phyloP scores from a whole-genome alignment of 108 stramenopile genomes.

The Cyclotella cryptica region DNA sequence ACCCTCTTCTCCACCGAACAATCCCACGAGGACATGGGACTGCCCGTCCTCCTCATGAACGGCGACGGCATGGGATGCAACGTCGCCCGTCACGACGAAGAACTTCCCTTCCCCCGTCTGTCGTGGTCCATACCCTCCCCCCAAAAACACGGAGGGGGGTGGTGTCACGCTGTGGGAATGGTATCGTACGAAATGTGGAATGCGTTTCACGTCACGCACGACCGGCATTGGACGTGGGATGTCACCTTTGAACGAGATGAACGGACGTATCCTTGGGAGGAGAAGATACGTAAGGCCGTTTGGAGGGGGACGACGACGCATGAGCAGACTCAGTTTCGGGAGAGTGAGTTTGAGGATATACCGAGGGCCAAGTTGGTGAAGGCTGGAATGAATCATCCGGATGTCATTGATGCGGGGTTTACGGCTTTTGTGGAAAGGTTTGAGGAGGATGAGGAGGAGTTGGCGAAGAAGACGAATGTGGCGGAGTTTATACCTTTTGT shows the following conservation, averaged over 20 bases:
- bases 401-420: slow-evolving; percentile 38
- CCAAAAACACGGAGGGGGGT: not conserved
- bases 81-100: not conserved
- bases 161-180: slow-evolving; percentile 7
- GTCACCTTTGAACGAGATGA: slow-evolving; percentile 8
- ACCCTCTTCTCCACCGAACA: not conserved
- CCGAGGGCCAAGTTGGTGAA: slow-evolving; percentile 34
- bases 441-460: slow-evolving; percentile 21
- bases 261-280: slow-evolving; percentile 27
- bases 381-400: slow-evolving; percentile 23
- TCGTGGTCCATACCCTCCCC: not conserved
- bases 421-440: slow-evolving; percentile 23
- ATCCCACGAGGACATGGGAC: not conserved
- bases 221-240: slow-evolving; percentile 9
- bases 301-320: slow-evolving; percentile 45
- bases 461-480: slow-evolving; percentile 16
- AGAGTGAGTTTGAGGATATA: slow-evolving; percentile 16
- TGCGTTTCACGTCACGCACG: not conserved
- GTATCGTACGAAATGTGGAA: slow-evolving; percentile 8
- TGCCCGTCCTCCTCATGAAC: not conserved
- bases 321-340: slow-evolving; percentile 23
- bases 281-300: slow-evolving; percentile 30
- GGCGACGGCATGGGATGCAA: slow-evolving; percentile 8
- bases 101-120: not conserved
- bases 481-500: slow-evolving; percentile 14